Conservation (phyloP, 2,329 filamentous ascomycete genomes). For the Pseudopithomyces maydicus region DNA sequence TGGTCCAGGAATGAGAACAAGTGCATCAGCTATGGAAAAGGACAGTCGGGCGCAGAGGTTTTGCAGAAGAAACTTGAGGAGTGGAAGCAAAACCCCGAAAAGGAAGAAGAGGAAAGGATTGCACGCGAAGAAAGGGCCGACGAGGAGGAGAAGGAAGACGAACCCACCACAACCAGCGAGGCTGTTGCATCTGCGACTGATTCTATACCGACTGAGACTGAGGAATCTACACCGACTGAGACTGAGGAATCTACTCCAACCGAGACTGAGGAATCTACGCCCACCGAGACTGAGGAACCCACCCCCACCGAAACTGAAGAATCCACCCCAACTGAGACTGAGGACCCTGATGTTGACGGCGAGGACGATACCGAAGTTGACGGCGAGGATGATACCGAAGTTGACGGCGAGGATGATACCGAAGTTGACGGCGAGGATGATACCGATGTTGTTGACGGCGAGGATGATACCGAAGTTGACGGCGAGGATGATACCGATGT, state of each 20-base stretch:
- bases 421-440: too few relatives aligned
- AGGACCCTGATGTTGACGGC: not conserved
- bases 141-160: not conserved
- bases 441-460: too few relatives aligned
- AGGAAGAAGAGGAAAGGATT: slow-evolving; percentile 1
- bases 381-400: too few relatives aligned
- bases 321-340: not conserved
- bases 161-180: not conserved
- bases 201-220: not conserved
- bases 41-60: not conserved
- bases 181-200: not conserved
- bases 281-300: not conserved
- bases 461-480: too few relatives aligned
- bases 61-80: slow-evolving; percentile 2
- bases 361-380: not conserved
- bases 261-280: not conserved
- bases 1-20: slow-evolving; percentile 11
- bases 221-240: not conserved
- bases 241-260: not conserved
- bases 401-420: too few relatives aligned
- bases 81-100: slow-evolving; percentile 6
- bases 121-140: slow-evolving; percentile 5
- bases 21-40: slow-evolving; percentile 5
- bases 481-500: too few relatives aligned
- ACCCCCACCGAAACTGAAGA: not conserved